A percentile compares a stretch with the other conserved stretches of the same genome.
These are phyloP conservation scores for Euptelea pleiosperma DNA, from an alignment of 164 flowering plant species.

Conservation along the genomic window DNA sequence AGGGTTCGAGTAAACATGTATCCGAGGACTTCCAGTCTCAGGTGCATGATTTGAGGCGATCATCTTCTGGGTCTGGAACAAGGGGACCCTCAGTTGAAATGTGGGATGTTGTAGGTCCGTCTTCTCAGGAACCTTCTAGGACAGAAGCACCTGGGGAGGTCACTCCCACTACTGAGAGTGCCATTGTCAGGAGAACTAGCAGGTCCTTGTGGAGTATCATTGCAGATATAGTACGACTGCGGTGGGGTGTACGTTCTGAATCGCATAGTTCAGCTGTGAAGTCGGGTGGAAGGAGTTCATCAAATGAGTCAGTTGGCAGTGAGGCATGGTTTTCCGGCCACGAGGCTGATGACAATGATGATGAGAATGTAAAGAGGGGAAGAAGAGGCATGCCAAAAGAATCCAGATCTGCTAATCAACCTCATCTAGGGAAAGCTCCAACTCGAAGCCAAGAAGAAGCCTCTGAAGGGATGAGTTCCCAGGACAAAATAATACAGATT, in stretches of 20 bases:
- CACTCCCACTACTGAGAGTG: conserved; percentile 26
- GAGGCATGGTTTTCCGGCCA: conserved; percentile 81
- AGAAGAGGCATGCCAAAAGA: conserved; percentile 26
- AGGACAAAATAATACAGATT: conserved; percentile 16
- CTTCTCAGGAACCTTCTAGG: conserved; percentile 32
- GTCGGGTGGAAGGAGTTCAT: conserved; percentile 47
- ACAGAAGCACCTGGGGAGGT: conserved; percentile 33
- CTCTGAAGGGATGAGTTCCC: conserved; percentile 22
- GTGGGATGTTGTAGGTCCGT: conserved; percentile 61
- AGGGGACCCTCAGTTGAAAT: conserved; percentile 74
- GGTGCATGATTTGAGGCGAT: conserved; percentile 33
- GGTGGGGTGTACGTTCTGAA: conserved; percentile 57
- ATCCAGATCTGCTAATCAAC: conserved; percentile 26
- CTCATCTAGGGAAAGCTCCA: conserved; percentile 20
- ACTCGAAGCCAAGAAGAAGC: conserved; percentile 29
- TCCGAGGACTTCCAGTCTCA: conserved; percentile 26
- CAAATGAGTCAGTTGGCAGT: conserved; percentile 60
- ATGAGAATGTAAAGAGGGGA: conserved; percentile 32
- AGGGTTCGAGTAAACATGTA: conserved; percentile 19
- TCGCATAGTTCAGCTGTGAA: conserved; percentile 37
- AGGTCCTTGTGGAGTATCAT: conserved; percentile 76
- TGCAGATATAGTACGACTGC: conserved; percentile 49
- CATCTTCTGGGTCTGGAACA: conserved; percentile 42
- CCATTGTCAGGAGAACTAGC: conserved; percentile 47
- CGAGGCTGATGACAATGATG: conserved; percentile 56